phyloP scores from a whole-genome alignment of 2,329 filamentous ascomycete genomes.

The Epichloe bromicola region DNA sequence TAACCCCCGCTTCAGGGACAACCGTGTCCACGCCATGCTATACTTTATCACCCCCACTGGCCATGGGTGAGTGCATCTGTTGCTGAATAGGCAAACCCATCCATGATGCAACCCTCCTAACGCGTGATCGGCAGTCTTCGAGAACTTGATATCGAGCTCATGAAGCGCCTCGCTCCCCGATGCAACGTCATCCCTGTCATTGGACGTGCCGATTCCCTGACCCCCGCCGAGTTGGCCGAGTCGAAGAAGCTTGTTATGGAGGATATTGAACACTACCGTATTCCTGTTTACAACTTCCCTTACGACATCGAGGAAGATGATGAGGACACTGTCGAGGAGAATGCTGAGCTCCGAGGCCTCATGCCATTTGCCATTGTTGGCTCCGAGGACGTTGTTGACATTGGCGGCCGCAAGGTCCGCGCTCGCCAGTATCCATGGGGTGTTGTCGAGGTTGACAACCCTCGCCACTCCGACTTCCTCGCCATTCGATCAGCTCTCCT shows the following conservation, averaged over 20 bases:
- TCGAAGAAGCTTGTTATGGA: constrained; percentile 99
- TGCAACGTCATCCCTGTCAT: constrained; percentile 99
- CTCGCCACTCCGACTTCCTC: constrained; percentile 95
- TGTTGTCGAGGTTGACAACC: constrained; percentile 97
- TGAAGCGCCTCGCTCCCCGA: constrained; percentile 96
- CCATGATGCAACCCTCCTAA: not conserved
- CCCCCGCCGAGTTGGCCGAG: constrained; percentile 89
- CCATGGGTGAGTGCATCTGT: constrained; percentile 54
- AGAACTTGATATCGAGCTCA: constrained; percentile 97
- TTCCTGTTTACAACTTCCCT: constrained; percentile 99
- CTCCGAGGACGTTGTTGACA: constrained; percentile 89
- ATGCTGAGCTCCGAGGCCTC: constrained; percentile 87
- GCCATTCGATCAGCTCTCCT: constrained; percentile 92
- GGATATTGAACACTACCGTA: constrained; percentile 99
- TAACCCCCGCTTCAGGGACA: constrained; percentile 98
- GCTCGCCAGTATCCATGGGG: constrained; percentile 98
- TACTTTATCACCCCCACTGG: constrained; percentile 99
- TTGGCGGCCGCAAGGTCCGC: constrained; percentile 81
- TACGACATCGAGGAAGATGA: constrained; percentile 99
- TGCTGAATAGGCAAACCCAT: not conserved
- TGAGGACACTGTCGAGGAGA: constrained; percentile 98
- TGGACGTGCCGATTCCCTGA: constrained; percentile 94
- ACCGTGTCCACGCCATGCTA: constrained; percentile 93
- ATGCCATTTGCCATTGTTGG: constrained; percentile 99
- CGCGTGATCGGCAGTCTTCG: constrained; percentile 52